phyloP scores from a whole-genome alignment of 192 early-diverging fungal genomes.

The Neocallimastix lanati region DNA sequence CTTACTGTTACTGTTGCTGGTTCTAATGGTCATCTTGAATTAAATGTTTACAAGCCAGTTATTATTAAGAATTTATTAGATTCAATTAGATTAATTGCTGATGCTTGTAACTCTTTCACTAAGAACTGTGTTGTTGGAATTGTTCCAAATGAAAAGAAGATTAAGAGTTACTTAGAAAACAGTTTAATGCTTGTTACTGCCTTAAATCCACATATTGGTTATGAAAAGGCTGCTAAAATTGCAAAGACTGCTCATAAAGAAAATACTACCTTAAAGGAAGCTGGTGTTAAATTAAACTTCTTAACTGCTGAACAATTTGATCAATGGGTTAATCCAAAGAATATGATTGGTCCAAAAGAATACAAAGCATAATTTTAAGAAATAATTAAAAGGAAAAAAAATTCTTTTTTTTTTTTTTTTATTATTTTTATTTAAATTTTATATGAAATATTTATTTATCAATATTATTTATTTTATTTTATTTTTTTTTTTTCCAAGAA shows the following conservation, averaged over 20 bases:
- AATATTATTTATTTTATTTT: no score
- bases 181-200: conserved; percentile 97
- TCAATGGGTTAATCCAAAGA: conserved; percentile 83
- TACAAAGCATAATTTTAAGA: background rate
- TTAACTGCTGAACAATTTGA: conserved; percentile 85
- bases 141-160: conserved; percentile 77
- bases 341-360: conserved; percentile 53
- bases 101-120: conserved; percentile 73
- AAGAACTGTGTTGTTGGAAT: conserved; percentile 93
- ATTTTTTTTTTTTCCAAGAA: no score
- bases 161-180: conserved; percentile 72
- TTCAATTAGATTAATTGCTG: conserved; percentile 52
- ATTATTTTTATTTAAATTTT: no score
- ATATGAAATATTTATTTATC: no score
- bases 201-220: conserved; percentile 90
- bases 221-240: conserved; percentile 59
- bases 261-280: conserved; percentile 72
- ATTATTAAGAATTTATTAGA: conserved; percentile 96
- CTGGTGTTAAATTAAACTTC: conserved; percentile 70
- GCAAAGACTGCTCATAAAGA: conserved; percentile 98
- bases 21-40: conserved; percentile 93
- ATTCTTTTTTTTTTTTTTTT: no score
- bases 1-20: conserved; percentile 79
- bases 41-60: conserved; percentile 99
- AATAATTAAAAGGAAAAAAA: no score